Evolutionary conservation across 768 basidiomycete species (phyloP).

Genomic region (Cystofilobasidium capitatum): DNA sequence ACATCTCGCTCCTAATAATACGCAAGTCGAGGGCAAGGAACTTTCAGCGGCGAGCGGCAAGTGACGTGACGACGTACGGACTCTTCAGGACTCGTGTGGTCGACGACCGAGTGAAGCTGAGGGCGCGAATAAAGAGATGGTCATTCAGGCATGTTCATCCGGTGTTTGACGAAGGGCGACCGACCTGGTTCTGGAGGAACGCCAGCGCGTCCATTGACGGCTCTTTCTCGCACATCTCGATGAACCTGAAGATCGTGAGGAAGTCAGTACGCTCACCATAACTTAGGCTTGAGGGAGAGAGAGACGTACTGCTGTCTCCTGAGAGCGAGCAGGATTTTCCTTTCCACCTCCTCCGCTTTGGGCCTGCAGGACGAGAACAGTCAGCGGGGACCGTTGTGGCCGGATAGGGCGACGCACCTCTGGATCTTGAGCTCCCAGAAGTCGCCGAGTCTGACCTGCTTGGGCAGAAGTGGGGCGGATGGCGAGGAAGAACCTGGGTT

Average conservation of each 20-base stretch:
- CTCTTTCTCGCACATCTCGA: conserved; percentile 14
- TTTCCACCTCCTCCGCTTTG: neutral
- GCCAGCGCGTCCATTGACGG: conserved; percentile 5
- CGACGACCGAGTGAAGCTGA: conserved; percentile 13
- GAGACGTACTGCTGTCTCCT: neutral
- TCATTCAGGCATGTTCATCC: neutral
- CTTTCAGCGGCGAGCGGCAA: neutral
- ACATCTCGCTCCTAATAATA: conserved; percentile 11
- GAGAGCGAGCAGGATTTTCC: neutral
- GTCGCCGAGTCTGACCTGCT: conserved; percentile 6
- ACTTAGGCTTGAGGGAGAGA: neutral
- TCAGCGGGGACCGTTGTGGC: too few species aligned
- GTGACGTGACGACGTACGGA: neutral
- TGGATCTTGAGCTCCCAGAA: conserved; percentile 21
- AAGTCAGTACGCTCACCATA: neutral
- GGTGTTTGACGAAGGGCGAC: neutral
- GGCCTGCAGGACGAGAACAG: too few species aligned
- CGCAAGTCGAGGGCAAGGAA: neutral
- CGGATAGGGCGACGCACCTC: neutral
- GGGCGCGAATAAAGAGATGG: neutral
- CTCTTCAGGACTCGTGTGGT: conserved; percentile 11
- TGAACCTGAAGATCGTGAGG: conserved; percentile 3
- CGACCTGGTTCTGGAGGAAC: conserved; percentile 8
- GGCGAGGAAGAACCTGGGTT: neutral
- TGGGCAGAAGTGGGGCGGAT: neutral